Percentiles rank a stretch among this genome's conserved stretches.
These are phyloP conservation scores for Colletotrichum camelliae DNA, from an alignment of 2,329 filamentous ascomycete genomes.

Conservation along the genomic window DNA sequence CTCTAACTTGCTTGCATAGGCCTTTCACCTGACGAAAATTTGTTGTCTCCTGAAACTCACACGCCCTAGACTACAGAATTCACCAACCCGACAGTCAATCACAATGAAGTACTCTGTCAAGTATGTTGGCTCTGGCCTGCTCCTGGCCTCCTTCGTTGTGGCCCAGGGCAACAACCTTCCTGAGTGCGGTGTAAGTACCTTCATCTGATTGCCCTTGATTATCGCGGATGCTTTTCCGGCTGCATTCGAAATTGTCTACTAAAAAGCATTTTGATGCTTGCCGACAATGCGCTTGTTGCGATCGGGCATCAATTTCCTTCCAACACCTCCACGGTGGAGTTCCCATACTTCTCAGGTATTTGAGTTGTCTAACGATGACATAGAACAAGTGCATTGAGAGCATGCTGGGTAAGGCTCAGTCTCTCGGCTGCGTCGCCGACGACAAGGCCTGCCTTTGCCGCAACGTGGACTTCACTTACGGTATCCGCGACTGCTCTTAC, in stretches of 20 bases:
- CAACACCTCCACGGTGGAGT: neutral
- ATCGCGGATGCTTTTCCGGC: neutral
- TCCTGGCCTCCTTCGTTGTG: conserved; percentile 42
- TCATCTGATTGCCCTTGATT: neutral
- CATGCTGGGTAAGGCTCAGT: conserved; percentile 49
- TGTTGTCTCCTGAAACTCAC: neutral
- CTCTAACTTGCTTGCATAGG: neutral
- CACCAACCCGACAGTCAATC: neutral
- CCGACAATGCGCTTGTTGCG: neutral
- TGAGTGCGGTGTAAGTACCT: conserved; percentile 58
- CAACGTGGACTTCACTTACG: conserved; percentile 52
- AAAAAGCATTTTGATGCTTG: neutral
- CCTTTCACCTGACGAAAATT: neutral
- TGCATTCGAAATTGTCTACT: neutral
- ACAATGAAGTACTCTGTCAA: conserved; percentile 14
- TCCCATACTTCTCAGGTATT: neutral
- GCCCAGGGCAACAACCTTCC: conserved; percentile 42
- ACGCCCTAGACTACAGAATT: neutral
- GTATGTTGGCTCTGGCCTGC: conserved; percentile 32
- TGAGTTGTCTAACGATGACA: neutral
- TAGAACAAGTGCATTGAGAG: conserved; percentile 6
- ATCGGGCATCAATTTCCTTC: neutral
- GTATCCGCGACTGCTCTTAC: conserved; percentile 56
- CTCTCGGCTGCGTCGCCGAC: conserved; percentile 49
- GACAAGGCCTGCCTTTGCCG: conserved; percentile 53